Base-by-base conservation (phyloP, 1,284 basidiomycete species). In the Quambalaria eucalypti region DNA sequence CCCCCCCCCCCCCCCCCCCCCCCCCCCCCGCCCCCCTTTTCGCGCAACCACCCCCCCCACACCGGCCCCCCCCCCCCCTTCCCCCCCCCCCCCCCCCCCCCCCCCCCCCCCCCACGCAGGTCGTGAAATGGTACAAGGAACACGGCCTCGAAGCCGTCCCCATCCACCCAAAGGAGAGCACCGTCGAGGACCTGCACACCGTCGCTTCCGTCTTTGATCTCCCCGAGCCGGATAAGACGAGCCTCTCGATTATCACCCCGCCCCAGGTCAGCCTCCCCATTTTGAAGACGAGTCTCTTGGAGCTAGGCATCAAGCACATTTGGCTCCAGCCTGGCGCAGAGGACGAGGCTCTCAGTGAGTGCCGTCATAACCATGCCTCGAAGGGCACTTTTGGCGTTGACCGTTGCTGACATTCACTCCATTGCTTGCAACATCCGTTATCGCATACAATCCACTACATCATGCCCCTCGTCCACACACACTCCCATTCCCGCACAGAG, bases 311-410 rank as follows among this genome's bases (percentile, higher is more conserved):
- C n/a, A 46, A 57, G 4, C 57, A 56, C 3, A 58, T 73, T 48
- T 73, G 71, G 73, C 61, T 74, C 4, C 68, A 70, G 59, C 67
- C 67, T 6, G 67, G 68, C 4, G 68, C 68, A 1, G 68, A 71
- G 47, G 62, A 69, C 42, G 59, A 60, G 2, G 63, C 67, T 10
- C 55, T 71, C 6, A 39, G 38, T 40, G 51, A 50, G 52, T 61
- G n/a, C 28, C 31, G n/a, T 29, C 39, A 8, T 33, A 26, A 30
- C 46, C n/a, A 31, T 39, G 25, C 21, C 28, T 8, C 29, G 21
- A 33, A 33, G 8, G 31, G 16, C 16, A 16, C 5, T 51, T 42
- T 16, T 10, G 5, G 12, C 16, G 16, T 50, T 21, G 36, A 33
- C 52, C 46, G 26, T 36, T 10, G n/a, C 26, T 33, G n/a, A n/a